Conservation (phyloP, 2,329 filamentous ascomycete species). For the Neofusicoccum ribis region DNA sequence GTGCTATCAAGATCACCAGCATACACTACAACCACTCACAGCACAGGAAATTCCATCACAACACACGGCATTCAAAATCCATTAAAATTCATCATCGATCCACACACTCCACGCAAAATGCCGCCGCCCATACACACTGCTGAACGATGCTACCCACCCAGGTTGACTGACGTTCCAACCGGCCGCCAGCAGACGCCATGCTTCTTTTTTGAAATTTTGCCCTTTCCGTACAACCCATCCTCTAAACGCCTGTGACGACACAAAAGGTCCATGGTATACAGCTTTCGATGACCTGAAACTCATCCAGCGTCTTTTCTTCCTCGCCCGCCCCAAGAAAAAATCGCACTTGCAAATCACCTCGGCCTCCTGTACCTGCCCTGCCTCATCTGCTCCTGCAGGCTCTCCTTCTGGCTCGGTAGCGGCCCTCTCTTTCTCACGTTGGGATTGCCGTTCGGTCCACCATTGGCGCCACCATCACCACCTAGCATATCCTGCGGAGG, state of each 20-base stretch:
- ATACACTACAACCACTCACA: too few relatives aligned
- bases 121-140: too few relatives aligned
- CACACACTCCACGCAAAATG: too few relatives aligned
- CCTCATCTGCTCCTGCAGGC: constrained; percentile 73
- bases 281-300: not conserved
- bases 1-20: too few relatives aligned
- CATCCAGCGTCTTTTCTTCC: not conserved
- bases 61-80: too few relatives aligned
- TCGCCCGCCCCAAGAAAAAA: not conserved
- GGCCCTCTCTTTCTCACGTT: constrained; percentile 63
- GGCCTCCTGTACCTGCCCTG: constrained; percentile 52
- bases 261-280: not conserved
- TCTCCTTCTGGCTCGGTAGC: constrained; percentile 81
- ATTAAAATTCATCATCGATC: too few relatives aligned
- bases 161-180: not conserved
- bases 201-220: not conserved
- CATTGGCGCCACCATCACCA: not conserved
- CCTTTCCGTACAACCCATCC: not conserved
- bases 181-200: not conserved
- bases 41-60: too few relatives aligned
- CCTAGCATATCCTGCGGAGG: not conserved
- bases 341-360: constrained; percentile 24
- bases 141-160: not conserved
- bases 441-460: constrained; percentile 23
- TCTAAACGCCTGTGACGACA: not conserved